Evolutionary conservation across 2,329 filamentous ascomycete species (phyloP).

Genomic region (Nemania diffusa): DNA sequence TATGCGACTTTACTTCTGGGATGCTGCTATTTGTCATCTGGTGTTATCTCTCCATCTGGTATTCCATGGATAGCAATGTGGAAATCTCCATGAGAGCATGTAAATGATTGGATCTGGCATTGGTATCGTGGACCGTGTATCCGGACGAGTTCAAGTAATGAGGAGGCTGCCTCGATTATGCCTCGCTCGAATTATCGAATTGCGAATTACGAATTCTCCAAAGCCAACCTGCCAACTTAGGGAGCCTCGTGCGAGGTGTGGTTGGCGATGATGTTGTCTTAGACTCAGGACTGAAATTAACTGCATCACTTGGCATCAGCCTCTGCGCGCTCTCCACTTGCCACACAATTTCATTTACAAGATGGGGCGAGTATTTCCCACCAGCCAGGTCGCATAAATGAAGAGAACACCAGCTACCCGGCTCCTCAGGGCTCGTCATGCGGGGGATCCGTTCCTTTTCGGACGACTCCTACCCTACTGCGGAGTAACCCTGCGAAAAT

Average conservation of each 20-base stretch:
- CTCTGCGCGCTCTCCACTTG: slow-evolving; percentile 21
- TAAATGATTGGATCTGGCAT: background rate
- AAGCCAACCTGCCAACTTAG: background rate
- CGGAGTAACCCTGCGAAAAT: slow-evolving; percentile 43
- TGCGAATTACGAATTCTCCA: background rate
- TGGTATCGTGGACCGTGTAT: slow-evolving; percentile 37
- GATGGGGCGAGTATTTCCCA: slow-evolving; percentile 31
- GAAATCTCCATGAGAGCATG: background rate
- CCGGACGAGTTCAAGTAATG: slow-evolving; percentile 17
- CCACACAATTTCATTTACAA: slow-evolving; percentile 17
- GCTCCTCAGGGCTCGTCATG: slow-evolving; percentile 16
- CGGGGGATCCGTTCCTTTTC: slow-evolving; percentile 23
- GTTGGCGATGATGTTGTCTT: slow-evolving; percentile 28
- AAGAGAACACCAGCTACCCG: slow-evolving; percentile 29
- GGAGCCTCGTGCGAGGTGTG: slow-evolving; percentile 4
- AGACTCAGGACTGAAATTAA: slow-evolving; percentile 26
- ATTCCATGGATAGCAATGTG: background rate
- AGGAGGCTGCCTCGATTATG: slow-evolving; percentile 1
- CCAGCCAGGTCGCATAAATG: slow-evolving; percentile 36
- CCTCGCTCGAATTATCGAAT: background rate
- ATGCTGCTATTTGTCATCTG: background rate
- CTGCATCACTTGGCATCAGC: slow-evolving; percentile 35
- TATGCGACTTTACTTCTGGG: background rate
- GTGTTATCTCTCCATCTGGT: background rate
- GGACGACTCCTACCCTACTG: slow-evolving; percentile 34